phyloP scores from a whole-genome alignment of 164 flowering plant species.

The Platanus orientalis region DNA sequence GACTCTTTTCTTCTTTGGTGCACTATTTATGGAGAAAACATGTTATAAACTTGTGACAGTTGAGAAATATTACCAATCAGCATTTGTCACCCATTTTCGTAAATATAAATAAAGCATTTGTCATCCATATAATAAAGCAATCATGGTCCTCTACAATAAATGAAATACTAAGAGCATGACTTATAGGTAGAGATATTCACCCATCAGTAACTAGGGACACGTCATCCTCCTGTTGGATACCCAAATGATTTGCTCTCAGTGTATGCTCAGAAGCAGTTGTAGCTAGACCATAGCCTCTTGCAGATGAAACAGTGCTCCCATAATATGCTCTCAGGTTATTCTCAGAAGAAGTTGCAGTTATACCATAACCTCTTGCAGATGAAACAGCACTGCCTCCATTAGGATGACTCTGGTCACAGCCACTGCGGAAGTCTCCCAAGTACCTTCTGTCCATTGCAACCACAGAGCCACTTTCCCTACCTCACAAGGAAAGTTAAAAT shows the following conservation, averaged over 20 bases:
- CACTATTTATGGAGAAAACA: slow-evolving; percentile 6
- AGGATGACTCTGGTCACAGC: neutral
- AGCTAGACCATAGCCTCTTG: neutral
- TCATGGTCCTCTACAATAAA: neutral
- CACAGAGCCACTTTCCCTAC: slow-evolving; percentile 1
- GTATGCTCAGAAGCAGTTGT: neutral
- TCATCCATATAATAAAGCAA: neutral
- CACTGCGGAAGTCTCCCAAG: neutral
- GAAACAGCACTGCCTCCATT: neutral
- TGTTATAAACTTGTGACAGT: neutral
- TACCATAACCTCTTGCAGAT: slow-evolving; percentile 7
- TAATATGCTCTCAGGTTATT: neutral
- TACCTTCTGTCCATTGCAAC: slow-evolving; percentile 1
- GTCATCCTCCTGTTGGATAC: slow-evolving; percentile 3
- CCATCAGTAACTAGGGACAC: slow-evolving; percentile 4
- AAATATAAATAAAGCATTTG: too few species aligned
- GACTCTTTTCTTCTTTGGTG: slow-evolving; percentile 15
- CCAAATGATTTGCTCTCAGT: neutral
- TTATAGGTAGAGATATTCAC: slow-evolving; percentile 2
- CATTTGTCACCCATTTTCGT: too few species aligned
- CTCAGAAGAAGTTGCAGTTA: neutral
- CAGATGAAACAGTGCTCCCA: too few species aligned
- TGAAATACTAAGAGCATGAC: neutral
- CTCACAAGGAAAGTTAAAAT: neutral
- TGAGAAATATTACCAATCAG: slow-evolving; percentile 1